Conservation (phyloP, 306 rosid genomes). For the Quercus suber region DNA sequence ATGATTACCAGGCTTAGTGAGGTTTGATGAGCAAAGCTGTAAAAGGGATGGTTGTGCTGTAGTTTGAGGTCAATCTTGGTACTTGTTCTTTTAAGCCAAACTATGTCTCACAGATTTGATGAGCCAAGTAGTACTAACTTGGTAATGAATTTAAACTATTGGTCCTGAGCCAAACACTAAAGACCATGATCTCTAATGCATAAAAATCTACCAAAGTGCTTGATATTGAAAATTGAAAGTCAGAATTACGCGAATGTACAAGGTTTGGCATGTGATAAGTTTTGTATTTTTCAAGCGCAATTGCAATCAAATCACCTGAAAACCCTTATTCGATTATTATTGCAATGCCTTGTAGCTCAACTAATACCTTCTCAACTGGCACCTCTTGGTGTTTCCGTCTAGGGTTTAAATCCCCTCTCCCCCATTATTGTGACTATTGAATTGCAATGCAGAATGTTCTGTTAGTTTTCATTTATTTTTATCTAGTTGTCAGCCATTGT, state of each 20-base stretch:
- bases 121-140: neutral
- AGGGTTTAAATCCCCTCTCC: too few relatives aligned
- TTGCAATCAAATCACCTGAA: neutral
- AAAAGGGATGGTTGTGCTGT: neutral
- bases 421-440: too few relatives aligned
- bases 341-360: neutral
- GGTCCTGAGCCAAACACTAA: neutral
- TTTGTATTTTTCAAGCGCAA: constrained; percentile 5
- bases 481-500: constrained; percentile 6
- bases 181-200: neutral
- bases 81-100: neutral
- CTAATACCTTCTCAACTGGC: too few relatives aligned
- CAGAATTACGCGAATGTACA: neutral
- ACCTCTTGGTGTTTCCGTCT: too few relatives aligned
- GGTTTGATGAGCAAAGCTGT: neutral
- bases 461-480: neutral
- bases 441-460: neutral
- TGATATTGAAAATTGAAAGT: neutral
- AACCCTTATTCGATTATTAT: neutral
- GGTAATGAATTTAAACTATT: neutral
- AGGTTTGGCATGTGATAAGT: neutral
- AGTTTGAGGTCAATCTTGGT: neutral
- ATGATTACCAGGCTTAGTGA: neutral
- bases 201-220: neutral
- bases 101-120: neutral